phyloP scores from a whole-genome alignment of 371 early-diverging fungal genomes.

The Mucor indicus region DNA sequence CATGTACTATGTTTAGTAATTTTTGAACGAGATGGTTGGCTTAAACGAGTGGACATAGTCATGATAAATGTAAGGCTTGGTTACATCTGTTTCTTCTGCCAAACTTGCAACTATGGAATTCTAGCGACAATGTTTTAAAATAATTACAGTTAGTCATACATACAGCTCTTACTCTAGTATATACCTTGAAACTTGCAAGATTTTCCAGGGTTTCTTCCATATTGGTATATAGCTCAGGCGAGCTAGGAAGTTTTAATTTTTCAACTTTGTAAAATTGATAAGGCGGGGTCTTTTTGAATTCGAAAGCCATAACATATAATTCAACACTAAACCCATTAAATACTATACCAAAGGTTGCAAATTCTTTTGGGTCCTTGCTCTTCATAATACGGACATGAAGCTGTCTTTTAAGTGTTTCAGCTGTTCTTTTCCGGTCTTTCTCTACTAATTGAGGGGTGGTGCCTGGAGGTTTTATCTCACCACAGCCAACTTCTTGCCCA shows the following conservation, averaged over 20 bases:
- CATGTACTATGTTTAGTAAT: no score
- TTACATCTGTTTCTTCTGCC: slow-evolving; percentile 11
- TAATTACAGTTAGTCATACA: slow-evolving; percentile 10
- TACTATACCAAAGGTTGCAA: slow-evolving; percentile 15
- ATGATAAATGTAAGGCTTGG: slow-evolving; percentile 14
- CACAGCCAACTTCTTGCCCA: slow-evolving; percentile 15
- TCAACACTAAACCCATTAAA: slow-evolving; percentile 14
- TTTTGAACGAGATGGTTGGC: slow-evolving; percentile 9
- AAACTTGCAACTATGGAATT: slow-evolving; percentile 12
- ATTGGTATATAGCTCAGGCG: slow-evolving; percentile 11
- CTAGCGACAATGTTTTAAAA: slow-evolving; percentile 12
- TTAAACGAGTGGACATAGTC: slow-evolving; percentile 8
- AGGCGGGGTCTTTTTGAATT: slow-evolving; percentile 10
- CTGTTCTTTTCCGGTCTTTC: slow-evolving; percentile 14
- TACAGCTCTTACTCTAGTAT: slow-evolving; percentile 9
- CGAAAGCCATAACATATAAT: slow-evolving; percentile 10
- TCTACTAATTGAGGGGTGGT: slow-evolving; percentile 8
- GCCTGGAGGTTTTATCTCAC: slow-evolving; percentile 12
- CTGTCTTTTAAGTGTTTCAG: slow-evolving; percentile 15
- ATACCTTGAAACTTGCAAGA: slow-evolving; percentile 17
- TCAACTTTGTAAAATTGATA: slow-evolving; percentile 17
- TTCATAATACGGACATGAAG: slow-evolving; percentile 17
- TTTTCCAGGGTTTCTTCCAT: slow-evolving; percentile 17
- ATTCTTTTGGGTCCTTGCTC: slow-evolving; percentile 16
- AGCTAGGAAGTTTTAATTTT: slow-evolving; percentile 9